A percentile compares a stretch with the other conserved stretches of the same genome.
phyloP scores from a whole-genome alignment of 768 basidiomycete species.

The Kwoniella sp. region DNA sequence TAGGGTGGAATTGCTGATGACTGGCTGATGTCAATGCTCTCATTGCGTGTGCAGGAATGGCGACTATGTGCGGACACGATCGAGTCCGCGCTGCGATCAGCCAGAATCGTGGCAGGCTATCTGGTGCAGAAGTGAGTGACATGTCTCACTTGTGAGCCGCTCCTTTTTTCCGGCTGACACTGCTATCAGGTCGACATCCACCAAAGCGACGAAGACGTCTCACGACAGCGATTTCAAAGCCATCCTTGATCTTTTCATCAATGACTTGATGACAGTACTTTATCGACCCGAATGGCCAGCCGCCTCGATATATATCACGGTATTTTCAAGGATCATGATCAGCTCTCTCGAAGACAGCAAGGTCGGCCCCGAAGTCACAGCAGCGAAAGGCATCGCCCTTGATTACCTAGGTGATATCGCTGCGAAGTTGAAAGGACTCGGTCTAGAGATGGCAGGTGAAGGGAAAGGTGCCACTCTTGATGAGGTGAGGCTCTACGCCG shows the following conservation, averaged over 20 bases:
- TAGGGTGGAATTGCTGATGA: neutral
- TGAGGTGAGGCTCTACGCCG: conserved; percentile 62
- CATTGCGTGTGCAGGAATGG: conserved; percentile 38
- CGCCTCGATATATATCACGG: conserved; percentile 74
- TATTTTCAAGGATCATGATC: conserved; percentile 84
- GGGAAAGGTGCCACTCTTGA: conserved; percentile 62
- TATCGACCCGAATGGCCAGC: conserved; percentile 99
- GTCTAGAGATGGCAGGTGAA: conserved; percentile 44
- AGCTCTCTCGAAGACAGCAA: conserved; percentile 81
- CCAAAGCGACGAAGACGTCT: conserved; percentile 75
- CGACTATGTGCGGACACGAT: conserved; percentile 34
- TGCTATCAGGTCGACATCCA: conserved; percentile 62
- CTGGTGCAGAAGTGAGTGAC: conserved; percentile 60
- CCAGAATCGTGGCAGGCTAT: conserved; percentile 78
- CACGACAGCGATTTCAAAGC: conserved; percentile 92
- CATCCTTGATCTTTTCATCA: conserved; percentile 87
- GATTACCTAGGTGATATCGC: conserved; percentile 95
- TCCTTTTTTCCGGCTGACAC: too few relatives aligned
- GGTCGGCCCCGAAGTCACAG: conserved; percentile 71
- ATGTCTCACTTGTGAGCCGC: neutral
- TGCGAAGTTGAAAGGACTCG: conserved; percentile 64
- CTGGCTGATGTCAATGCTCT: neutral
- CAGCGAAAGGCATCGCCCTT: conserved; percentile 82
- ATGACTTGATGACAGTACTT: conserved; percentile 81
- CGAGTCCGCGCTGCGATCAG: conserved; percentile 74